Conservation (phyloP, 805 yeast species). For the Kodamaea lidongshanica region DNA sequence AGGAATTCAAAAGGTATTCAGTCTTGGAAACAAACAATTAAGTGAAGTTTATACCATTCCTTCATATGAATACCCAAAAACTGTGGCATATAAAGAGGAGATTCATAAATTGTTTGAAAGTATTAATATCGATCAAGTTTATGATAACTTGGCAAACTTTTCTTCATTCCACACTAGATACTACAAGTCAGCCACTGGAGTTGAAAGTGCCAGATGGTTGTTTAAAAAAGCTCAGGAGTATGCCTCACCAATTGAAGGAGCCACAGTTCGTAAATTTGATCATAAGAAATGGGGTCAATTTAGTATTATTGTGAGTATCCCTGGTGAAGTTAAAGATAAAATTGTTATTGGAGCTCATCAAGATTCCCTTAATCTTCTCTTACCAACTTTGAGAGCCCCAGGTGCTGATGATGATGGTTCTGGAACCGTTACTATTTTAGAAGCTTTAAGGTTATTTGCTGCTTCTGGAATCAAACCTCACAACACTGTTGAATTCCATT, state of each 20-base stretch:
- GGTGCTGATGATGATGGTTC: slow-evolving; percentile 96
- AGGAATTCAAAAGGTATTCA: slow-evolving; percentile 12
- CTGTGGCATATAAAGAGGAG: slow-evolving; percentile 27
- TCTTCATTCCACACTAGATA: slow-evolving; percentile 71
- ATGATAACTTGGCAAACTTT: slow-evolving; percentile 52
- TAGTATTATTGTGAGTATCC: slow-evolving; percentile 62
- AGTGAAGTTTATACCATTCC: slow-evolving; percentile 14
- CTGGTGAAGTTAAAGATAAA: slow-evolving; percentile 42
- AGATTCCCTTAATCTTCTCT: slow-evolving; percentile 70
- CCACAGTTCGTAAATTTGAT: slow-evolving; percentile 42
- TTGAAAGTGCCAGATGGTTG: slow-evolving; percentile 68
- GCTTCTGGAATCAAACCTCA: slow-evolving; percentile 43
- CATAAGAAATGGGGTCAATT: slow-evolving; percentile 76
- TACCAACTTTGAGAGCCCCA: slow-evolving; percentile 72
- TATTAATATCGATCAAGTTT: slow-evolving; percentile 45
- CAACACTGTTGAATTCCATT: slow-evolving; percentile 86
- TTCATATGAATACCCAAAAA: slow-evolving; percentile 48
- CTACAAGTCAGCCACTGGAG: slow-evolving; percentile 67
- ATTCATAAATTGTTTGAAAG: slow-evolving; percentile 37
- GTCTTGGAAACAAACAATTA: slow-evolving; percentile 24
- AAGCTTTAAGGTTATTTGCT: slow-evolving; percentile 55
- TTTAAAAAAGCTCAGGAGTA: slow-evolving; percentile 42
- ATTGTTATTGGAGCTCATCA: slow-evolving; percentile 87
- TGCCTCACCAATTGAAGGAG: slow-evolving; percentile 19
- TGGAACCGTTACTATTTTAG: slow-evolving; percentile 75